Evolutionary conservation across 768 basidiomycete species (phyloP), one percentile per base, ranked within the genome.

Genomic region (Russula brevipes): DNA sequence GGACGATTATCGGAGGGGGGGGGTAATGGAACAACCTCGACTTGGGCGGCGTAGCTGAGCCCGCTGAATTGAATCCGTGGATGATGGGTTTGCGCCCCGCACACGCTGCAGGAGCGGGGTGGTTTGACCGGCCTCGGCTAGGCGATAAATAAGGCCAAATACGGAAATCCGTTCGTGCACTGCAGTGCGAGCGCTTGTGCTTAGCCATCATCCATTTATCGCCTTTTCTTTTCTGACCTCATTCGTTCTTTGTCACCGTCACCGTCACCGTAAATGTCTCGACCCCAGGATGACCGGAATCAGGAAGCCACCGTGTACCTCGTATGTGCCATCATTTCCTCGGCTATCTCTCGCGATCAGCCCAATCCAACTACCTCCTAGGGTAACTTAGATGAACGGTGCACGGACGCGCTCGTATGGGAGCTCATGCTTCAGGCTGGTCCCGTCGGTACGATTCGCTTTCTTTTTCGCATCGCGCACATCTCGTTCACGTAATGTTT

Each of bases 361-460:
- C 24, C 24, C 24, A 0, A 2, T 30, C 45, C 30, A 45, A 35
- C 45, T 35, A 24, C 54, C 7, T 30, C 44, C 16, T 46, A 98
- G 96, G 96, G 96, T 54, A 98, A 99, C 73, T 83, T 99, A 35
- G 96, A 98, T 73, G 97, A 98, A 75, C 83, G 94, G 60, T 94
- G 91, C 70, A 83, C 90, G 10, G 96, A 98, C 74, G 92, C 95
- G 38, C 80, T 98, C 60, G 80, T 98, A 58, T 98, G 96, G 96
- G 96, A 98, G 78, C 77, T 99, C 52, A 98, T 99, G 96, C 75
- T 99, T 44, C 96, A 98, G 77, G 95, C 96, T n/a, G 96, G 96
- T 8, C 96, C 96, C 67, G 94, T 98, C 54, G 94, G 96, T 95
- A 70, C 71, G 94, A 19, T 24, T 80, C 45, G 45, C 16, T 38